Evolutionary conservation across 1,284 basidiomycete genomes (phyloP), one percentile per base, ranked within the genome.

Genomic region (Tremellales sp.): DNA sequence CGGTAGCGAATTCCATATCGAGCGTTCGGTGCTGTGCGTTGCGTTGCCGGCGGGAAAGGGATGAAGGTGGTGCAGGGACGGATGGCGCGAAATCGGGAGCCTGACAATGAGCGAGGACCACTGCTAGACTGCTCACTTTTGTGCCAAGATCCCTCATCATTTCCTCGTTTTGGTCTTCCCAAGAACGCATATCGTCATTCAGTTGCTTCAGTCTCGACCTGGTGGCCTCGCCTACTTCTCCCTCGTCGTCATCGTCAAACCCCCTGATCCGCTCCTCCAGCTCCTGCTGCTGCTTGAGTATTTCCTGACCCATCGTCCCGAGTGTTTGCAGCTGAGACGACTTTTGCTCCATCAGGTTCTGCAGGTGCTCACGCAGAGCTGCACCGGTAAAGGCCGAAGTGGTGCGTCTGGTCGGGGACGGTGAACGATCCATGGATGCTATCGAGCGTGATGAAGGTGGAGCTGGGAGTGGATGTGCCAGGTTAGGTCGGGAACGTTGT

Each of bases 231-330:
- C 67, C 64, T 10, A 48, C 67, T 15, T 79, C 72, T 6, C 67
- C 71, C 57, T 85, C 83, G 49, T 84, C 78, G 52, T 82, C 82
- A 48, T 82, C 82, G 40, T 81, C 81, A 26, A 96, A 79, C 58
- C 85, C 85, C 43, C 81, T 78, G 54, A 96, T 88, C 41, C 88
- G 81, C 61, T 86, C 83, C 74, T 93, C 88, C 54, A 96, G 82
- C 69, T 94, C 89, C 75, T 87, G 84, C 73, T 89, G 89, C 77
- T 96, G 92, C 23, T 83, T 82, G 54, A 94, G 83, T 60, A 97
- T 83, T 70, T 87, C 85, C 75, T 93, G 88, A 45, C 92, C 91
- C 68, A 96, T 84, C 49, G 84, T 85, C 37, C 87, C 90, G 6
- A 89, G 88, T 58, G 89, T 86, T 58, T 89, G 84, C 39, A 94